Evolutionary conservation across 2,329 filamentous ascomycete genomes (phyloP).

Genomic region (Pseudocercospora cruenta): DNA sequence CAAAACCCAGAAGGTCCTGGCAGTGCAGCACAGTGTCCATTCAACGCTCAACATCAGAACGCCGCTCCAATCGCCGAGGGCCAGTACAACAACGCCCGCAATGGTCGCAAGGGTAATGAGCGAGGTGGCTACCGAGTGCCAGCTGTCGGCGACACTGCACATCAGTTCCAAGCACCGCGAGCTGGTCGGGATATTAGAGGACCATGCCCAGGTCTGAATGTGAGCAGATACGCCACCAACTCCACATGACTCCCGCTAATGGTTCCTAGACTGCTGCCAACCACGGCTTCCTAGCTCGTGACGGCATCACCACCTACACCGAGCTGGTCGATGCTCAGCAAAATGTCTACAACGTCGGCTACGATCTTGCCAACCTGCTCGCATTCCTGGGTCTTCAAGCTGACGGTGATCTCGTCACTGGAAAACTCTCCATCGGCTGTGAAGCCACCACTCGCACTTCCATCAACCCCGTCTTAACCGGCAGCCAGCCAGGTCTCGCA

Average conservation of each 20-base stretch:
- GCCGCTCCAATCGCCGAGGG: constrained; percentile 41
- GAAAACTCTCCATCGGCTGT: constrained; percentile 47
- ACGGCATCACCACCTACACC: constrained; percentile 46
- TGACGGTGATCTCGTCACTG: constrained; percentile 33
- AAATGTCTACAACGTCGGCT: constrained; percentile 49
- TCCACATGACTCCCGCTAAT: constrained; percentile 34
- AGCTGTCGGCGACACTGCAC: constrained; percentile 44
- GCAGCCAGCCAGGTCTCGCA: constrained; percentile 44
- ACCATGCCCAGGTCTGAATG: constrained; percentile 40
- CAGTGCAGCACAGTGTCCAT: constrained; percentile 40
- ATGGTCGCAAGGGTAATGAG: constrained; percentile 46
- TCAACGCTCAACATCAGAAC: constrained; percentile 44
- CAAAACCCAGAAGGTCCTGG: constrained; percentile 38
- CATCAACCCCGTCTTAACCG: constrained; percentile 32
- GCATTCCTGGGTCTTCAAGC: constrained; percentile 38
- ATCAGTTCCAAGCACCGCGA: constrained; percentile 42
- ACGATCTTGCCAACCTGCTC: constrained; percentile 44
- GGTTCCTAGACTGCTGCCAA: constrained; percentile 47
- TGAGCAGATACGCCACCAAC: too few relatives aligned
- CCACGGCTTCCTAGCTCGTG: constrained; percentile 48
- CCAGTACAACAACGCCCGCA: constrained; percentile 49
- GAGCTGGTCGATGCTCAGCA: constrained; percentile 48
- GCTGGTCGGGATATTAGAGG: constrained; percentile 46
- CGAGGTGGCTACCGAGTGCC: constrained; percentile 51
- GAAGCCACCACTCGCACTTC: constrained; percentile 47